These are phyloP conservation scores for Asterophora parasitica DNA, from an alignment of 768 basidiomycete genomes.

Conservation along the genomic window DNA sequence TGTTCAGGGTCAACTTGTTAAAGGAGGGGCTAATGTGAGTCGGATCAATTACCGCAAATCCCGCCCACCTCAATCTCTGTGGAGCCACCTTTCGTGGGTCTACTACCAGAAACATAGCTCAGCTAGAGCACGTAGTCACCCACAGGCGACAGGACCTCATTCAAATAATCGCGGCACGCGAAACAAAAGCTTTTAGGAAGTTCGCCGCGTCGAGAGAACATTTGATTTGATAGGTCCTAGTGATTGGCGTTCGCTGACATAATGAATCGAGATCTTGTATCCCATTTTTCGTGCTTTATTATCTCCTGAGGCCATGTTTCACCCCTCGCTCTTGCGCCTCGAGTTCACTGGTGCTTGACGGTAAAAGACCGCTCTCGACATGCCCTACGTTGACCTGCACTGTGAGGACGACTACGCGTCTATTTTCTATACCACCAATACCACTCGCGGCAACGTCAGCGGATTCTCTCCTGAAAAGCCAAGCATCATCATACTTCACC, in stretches of 20 bases:
- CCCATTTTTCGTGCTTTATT: conserved; percentile 3
- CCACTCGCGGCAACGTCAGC: conserved; percentile 52
- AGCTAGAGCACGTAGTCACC: too few relatives aligned
- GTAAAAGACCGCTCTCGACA: conserved; percentile 19
- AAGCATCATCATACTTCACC: conserved; percentile 64
- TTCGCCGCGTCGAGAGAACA: neutral
- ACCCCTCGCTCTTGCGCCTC: conserved; percentile 5
- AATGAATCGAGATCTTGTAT: conserved; percentile 15
- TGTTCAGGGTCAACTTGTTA: neutral
- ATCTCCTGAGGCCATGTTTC: conserved; percentile 2
- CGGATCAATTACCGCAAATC: too few relatives aligned
- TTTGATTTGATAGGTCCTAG: neutral
- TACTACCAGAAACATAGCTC: neutral
- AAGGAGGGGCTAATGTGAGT: too few relatives aligned
- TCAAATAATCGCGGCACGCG: too few relatives aligned
- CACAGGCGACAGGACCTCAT: too few relatives aligned
- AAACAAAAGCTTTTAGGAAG: too few relatives aligned
- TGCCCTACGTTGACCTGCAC: conserved; percentile 69
- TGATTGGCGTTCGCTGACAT: conserved; percentile 6
- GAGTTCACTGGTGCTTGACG: neutral
- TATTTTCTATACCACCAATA: conserved; percentile 69
- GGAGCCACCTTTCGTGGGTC: too few relatives aligned
- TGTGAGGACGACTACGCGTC: conserved; percentile 62
- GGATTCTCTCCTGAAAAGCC: conserved; percentile 64
- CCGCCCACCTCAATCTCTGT: too few relatives aligned